Evolutionary conservation across 148 eudicot genomes (phyloP).

Genomic region (Gaultheria prostrata): DNA sequence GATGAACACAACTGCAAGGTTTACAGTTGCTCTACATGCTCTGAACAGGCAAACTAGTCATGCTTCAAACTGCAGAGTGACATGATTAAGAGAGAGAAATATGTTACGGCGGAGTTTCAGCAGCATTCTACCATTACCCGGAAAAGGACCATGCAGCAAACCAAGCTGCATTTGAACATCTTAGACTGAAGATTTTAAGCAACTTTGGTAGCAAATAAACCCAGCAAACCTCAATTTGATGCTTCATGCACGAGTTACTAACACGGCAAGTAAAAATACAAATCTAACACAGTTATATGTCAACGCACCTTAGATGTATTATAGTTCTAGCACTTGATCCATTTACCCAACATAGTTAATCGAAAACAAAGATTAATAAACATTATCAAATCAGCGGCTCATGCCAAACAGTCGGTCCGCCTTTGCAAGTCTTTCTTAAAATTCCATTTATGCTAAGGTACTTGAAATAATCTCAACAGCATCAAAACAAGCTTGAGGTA

Average conservation of each 20-base stretch:
- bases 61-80: not conserved
- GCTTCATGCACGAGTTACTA: not conserved
- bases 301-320: not conserved
- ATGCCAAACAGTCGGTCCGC: not conserved
- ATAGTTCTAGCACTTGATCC: not conserved
- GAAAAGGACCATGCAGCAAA: not conserved
- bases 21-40: not conserved
- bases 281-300: not conserved
- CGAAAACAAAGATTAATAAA: not conserved
- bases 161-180: not conserved
- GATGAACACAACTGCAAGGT: not conserved
- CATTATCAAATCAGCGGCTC: not conserved
- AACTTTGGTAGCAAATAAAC: not conserved
- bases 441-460: not conserved
- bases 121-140: not conserved
- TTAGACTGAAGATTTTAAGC: not conserved
- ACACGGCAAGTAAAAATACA: conserved; percentile 8
- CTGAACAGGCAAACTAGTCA: not conserved
- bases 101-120: not conserved
- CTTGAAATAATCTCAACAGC: not conserved
- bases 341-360: not conserved
- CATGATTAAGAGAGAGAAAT: not conserved
- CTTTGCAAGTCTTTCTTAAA: not conserved
- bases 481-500: not conserved
- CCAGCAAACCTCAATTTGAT: not conserved